phyloP scores from a whole-genome alignment of 306 rosid genomes.

The Glycine soja region DNA sequence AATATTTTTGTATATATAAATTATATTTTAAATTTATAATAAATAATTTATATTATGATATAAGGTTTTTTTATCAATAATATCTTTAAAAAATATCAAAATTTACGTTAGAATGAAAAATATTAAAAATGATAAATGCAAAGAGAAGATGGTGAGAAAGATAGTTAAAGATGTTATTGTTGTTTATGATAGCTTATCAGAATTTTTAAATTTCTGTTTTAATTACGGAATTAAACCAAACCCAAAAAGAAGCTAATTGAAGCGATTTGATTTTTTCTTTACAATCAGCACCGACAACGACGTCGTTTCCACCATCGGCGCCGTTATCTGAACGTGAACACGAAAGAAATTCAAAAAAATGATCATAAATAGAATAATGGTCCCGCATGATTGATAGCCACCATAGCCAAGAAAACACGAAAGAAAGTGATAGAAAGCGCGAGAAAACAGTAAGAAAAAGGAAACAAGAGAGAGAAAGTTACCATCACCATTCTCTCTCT shows the following conservation, averaged over 20 bases:
- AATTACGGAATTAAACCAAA: not conserved
- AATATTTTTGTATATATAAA: no score
- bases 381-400: not conserved
- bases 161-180: no score
- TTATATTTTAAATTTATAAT: no score
- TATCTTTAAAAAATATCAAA: no score
- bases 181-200: not conserved
- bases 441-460: not conserved
- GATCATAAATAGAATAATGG: not conserved
- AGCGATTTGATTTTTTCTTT: not conserved
- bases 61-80: no score
- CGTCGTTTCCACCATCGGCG: conserved; percentile 39
- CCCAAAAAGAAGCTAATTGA: not conserved
- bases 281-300: conserved; percentile 14
- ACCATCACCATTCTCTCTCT: not conserved
- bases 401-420: not conserved
- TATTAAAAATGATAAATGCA: no score
- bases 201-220: not conserved
- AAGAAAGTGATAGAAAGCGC: conserved; percentile 33
- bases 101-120: no score
- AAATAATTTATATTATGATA: no score
- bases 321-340: conserved; percentile 39
- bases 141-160: no score
- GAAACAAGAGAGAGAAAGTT: not conserved
- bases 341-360: not conserved